Percentiles rank a stretch among this genome's conserved stretches.
Evolutionary conservation across 768 basidiomycete genomes (phyloP).

Genomic region (Russula vinacea): DNA sequence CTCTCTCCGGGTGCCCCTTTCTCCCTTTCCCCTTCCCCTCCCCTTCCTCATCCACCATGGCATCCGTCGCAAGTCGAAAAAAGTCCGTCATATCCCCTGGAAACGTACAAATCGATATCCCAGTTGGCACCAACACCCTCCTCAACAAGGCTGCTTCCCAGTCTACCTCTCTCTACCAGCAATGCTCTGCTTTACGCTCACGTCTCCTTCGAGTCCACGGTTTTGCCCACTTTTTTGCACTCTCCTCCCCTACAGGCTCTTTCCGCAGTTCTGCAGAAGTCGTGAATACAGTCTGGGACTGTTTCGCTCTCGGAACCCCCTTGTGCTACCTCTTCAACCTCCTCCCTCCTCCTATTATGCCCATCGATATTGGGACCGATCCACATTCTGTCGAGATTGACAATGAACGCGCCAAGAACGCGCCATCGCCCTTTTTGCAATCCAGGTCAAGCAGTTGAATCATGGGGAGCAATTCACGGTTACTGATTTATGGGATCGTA

Average conservation of each 20-base stretch:
- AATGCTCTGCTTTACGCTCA: slow-evolving; percentile 75
- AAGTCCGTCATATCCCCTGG: slow-evolving; percentile 69
- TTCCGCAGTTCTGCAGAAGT: slow-evolving; percentile 81
- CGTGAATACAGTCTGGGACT: slow-evolving; percentile 91
- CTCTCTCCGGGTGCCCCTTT: slow-evolving; percentile 10
- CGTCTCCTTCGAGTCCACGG: slow-evolving; percentile 75
- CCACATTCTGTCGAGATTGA: slow-evolving; percentile 59
- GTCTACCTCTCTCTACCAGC: slow-evolving; percentile 87
- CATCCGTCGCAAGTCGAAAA: slow-evolving; percentile 53
- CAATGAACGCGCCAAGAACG: slow-evolving; percentile 81
- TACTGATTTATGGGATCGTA: slow-evolving; percentile 84
- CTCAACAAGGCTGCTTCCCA: slow-evolving; percentile 89
- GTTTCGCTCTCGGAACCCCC: slow-evolving; percentile 87
- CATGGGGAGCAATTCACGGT: slow-evolving; percentile 84
- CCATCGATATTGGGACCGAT: slow-evolving; percentile 59
- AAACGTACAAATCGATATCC: slow-evolving; percentile 67
- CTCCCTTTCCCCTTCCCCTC: slow-evolving; percentile 16
- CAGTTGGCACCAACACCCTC: slow-evolving; percentile 75
- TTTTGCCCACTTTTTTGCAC: slow-evolving; percentile 66
- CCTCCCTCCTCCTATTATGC: slow-evolving; percentile 51
- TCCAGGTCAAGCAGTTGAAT: slow-evolving; percentile 73
- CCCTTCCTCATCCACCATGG: slow-evolving; percentile 37
- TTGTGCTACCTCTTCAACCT: slow-evolving; percentile 97
- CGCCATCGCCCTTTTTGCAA: slow-evolving; percentile 87
- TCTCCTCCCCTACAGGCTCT: slow-evolving; percentile 54